phyloP scores from a whole-genome alignment of 1,284 basidiomycete genomes.

The Rhodotorula sp. region DNA sequence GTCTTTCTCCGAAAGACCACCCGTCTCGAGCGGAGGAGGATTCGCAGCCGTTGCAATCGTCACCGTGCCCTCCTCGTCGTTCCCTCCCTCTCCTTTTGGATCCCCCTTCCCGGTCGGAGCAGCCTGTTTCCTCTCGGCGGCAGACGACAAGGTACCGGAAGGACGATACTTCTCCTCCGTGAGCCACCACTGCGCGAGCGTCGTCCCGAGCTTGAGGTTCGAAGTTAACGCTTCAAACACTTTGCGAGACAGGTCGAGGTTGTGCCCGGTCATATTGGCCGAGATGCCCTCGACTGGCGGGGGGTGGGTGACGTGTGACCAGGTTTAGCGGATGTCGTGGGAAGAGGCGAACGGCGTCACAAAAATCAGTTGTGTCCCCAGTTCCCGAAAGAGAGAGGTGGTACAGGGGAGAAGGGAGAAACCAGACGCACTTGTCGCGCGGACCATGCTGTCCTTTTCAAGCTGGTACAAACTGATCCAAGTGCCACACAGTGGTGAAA shows the following conservation, averaged over 20 bases:
- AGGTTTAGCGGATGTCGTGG: neutral
- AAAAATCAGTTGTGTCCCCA: neutral
- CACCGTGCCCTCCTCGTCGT: neutral
- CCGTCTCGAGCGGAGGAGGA: neutral
- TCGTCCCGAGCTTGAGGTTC: conserved; percentile 22
- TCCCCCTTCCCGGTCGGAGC: neutral
- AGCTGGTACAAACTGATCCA: conserved; percentile 29
- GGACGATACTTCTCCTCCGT: conserved; percentile 8
- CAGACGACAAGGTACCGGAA: neutral
- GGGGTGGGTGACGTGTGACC: too few relatives aligned
- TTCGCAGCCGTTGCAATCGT: neutral
- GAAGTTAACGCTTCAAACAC: conserved; percentile 15
- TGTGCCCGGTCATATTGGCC: conserved; percentile 10
- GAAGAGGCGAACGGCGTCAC: neutral
- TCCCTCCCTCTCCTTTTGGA: neutral
- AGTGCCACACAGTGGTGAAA: conserved; percentile 10
- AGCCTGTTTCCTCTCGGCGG: neutral
- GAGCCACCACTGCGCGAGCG: conserved; percentile 27
- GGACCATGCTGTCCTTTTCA: conserved; percentile 14
- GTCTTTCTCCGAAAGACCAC: neutral
- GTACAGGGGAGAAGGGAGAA: too few relatives aligned
- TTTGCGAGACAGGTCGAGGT: conserved; percentile 7
- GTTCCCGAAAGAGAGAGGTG: too few relatives aligned
- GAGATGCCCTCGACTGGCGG: conserved; percentile 25
- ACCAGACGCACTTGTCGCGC: conserved; percentile 17